Conservation (phyloP, 2,329 filamentous ascomycete genomes). For the Allantophomopsis cytisporea region DNA sequence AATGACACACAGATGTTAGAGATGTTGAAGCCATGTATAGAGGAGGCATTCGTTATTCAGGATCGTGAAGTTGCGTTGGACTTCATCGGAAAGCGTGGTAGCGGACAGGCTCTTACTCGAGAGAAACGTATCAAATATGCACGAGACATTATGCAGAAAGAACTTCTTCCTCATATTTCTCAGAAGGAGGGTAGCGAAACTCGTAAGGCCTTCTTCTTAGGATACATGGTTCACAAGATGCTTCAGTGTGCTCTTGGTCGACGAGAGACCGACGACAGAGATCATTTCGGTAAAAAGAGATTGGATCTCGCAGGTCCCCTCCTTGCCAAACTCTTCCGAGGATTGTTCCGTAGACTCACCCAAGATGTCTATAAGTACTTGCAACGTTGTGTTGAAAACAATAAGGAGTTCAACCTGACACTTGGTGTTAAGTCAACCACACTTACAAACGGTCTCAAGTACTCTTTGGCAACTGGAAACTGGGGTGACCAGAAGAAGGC, state of each 20-base stretch:
- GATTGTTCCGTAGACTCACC: conserved; percentile 80
- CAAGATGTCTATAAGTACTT: conserved; percentile 85
- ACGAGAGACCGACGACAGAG: conserved; percentile 89
- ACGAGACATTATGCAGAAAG: conserved; percentile 90
- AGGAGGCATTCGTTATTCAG: conserved; percentile 93
- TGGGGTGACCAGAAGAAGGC: conserved; percentile 99
- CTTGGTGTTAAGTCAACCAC: conserved; percentile 86
- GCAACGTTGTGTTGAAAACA: conserved; percentile 81
- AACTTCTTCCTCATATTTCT: conserved; percentile 91
- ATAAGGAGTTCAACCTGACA: conserved; percentile 78
- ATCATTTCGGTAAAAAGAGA: conserved; percentile 98
- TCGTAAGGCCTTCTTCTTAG: conserved; percentile 92
- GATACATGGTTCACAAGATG: conserved; percentile 97
- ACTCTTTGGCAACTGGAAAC: conserved; percentile 93
- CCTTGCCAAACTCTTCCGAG: conserved; percentile 90
- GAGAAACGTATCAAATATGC: conserved; percentile 89
- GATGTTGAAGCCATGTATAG: conserved; percentile 92
- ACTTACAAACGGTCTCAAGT: conserved; percentile 87
- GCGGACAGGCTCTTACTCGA: conserved; percentile 57
- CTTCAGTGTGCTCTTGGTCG: conserved; percentile 87
- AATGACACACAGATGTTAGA: conserved; percentile 96
- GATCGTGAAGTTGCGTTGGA: conserved; percentile 89
- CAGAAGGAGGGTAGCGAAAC: conserved; percentile 92
- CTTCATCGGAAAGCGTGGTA: conserved; percentile 87
- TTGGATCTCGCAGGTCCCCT: conserved; percentile 89